Evolutionary conservation across 106 monocot genomes (phyloP).

Genomic region (Dendrobium huoshanense): DNA sequence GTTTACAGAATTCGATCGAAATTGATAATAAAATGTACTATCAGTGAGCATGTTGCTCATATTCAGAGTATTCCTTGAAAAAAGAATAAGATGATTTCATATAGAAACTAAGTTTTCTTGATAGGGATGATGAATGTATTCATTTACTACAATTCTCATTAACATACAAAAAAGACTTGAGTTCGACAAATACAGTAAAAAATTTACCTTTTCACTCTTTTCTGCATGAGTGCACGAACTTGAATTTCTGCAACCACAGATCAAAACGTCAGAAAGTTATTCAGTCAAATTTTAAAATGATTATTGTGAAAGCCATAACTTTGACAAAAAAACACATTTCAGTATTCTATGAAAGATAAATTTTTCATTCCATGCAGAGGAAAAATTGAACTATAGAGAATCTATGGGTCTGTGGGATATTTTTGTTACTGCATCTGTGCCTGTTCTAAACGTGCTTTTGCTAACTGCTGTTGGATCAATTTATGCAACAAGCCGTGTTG

Average conservation of each 20-base stretch:
- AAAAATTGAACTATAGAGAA: background rate
- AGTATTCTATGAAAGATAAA: background rate
- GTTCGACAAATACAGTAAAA: background rate
- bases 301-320: background rate
- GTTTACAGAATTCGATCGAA: background rate
- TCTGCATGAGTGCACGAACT: background rate
- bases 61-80: background rate
- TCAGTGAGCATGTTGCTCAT: background rate
- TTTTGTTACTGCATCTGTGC: slow-evolving; percentile 54
- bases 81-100: background rate
- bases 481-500: slow-evolving; percentile 27
- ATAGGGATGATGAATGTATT: background rate
- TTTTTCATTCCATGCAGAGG: slow-evolving; percentile 1
- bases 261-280: background rate
- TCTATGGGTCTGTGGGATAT: slow-evolving; percentile 52
- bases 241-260: too few relatives aligned
- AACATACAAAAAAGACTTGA: too few relatives aligned
- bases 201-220: background rate
- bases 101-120: background rate
- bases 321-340: background rate
- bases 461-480: slow-evolving; percentile 61
- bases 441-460: slow-evolving; percentile 64
- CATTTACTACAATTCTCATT: background rate
- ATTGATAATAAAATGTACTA: too few relatives aligned
- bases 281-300: background rate